Evolutionary conservation across 441 rosid genomes (phyloP), one percentile per base, ranked within the genome.

Genomic region (Gossypium davidsonii): DNA sequence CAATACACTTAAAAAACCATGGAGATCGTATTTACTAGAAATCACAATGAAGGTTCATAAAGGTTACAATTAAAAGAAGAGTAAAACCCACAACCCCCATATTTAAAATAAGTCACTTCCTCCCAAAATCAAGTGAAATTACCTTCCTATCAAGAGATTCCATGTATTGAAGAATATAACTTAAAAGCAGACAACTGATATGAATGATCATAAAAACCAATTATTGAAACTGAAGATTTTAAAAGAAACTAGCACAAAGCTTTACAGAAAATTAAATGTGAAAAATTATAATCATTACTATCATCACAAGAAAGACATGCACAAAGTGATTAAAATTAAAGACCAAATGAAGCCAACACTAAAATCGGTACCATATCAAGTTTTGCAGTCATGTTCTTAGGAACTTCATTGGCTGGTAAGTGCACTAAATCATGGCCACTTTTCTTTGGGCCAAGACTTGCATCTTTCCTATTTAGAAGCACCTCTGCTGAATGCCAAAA

Each of bases 401-500:
- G 78, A 85, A 78, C 73, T 83, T 81, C 89, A 78, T 65, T 74
- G 67, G 72, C 80, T 42, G 34, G 73, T 56, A 84, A 74, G 11
- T 66, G 64, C 64, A 74, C 83, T 72, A 77, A 81, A 73, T 84
- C 81, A 78, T 76, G 59, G 70, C 74, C 63, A 76, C 71, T 42
- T 65, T 71, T 74, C 72, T 84, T 79, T 48, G 72, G 65, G 71
- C 73, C 83, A 73, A 57, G 67, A 77, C 74, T 72, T 59, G 79
- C 68, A 25, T 74, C 74, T 61, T 74, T 80, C 63, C 71, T 67
- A 66, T 70, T 76, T 74, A 82, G 42, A 76, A 77, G 84, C 76
- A 82, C 74, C 82, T 91, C 88, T 55, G 89, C 88, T 10, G 91
- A 88, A 72, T 82, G 85, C 99, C 99, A 96, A 81, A 94, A 96